A percentile compares a stretch with the other conserved stretches of the same genome.
Conservation (phyloP, 306 rosid species). For the Cyamopsis tetragonoloba region DNA sequence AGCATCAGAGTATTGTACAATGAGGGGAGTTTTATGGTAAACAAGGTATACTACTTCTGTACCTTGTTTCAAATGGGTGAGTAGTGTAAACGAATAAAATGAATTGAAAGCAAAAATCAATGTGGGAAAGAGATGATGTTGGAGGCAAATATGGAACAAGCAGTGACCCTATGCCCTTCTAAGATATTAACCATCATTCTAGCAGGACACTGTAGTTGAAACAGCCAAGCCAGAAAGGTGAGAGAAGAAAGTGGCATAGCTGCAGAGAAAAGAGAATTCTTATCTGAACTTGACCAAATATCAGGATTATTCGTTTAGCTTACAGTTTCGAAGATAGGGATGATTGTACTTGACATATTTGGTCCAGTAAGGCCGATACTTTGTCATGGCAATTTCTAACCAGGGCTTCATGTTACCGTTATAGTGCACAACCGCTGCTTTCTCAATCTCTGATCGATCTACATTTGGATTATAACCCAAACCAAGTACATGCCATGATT, state of each 20-base stretch:
- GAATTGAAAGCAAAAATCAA: conserved; percentile 57
- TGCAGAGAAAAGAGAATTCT: conserved; percentile 1
- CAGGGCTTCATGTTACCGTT: conserved; percentile 98
- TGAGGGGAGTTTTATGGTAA: conserved; percentile 39
- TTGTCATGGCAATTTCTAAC: conserved; percentile 86
- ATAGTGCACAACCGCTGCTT: conserved; percentile 90
- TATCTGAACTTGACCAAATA: conserved; percentile 5
- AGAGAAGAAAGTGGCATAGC: conserved; percentile 16
- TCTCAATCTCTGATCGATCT: conserved; percentile 53
- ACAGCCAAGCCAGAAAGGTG: conserved; percentile 24
- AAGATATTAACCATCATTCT: conserved; percentile 26
- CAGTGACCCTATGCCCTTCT: conserved; percentile 26
- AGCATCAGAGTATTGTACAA: conserved; percentile 39
- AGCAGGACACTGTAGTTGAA: conserved; percentile 31
- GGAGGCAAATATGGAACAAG: conserved; percentile 18
- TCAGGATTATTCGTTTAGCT: conserved; percentile 42
- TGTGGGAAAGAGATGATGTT: conserved; percentile 29
- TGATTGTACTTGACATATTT: conserved; percentile 72
- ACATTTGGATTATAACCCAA: conserved; percentile 93
- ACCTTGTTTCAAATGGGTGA: conserved; percentile 50
- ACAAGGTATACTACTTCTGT: conserved; percentile 42
- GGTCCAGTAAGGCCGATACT: conserved; percentile 78
- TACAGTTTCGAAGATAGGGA: conserved; percentile 73
- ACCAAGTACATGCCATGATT: conserved; percentile 98
- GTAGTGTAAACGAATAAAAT: conserved; percentile 51